A percentile compares a stretch with the other conserved stretches of the same genome.
These are phyloP conservation scores for Aspergillus cavernicola DNA, from an alignment of 495 filamentous ascomycete genomes.

Conservation along the genomic window DNA sequence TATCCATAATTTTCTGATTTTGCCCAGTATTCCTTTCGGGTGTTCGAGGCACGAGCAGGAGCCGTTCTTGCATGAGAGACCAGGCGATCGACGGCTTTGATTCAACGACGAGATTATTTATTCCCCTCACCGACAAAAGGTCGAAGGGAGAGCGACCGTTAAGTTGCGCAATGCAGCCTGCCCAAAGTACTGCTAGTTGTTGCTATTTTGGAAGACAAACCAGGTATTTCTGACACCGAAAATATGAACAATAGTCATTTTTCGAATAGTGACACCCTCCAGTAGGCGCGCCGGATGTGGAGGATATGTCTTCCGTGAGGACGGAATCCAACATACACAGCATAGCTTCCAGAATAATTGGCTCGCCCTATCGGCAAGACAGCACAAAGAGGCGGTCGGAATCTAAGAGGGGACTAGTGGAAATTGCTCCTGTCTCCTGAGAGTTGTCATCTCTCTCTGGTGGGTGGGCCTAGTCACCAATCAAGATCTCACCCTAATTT, in stretches of 20 bases:
- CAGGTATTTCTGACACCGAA: slow-evolving; percentile 9
- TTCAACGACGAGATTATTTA: slow-evolving; percentile 11
- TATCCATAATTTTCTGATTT: neutral
- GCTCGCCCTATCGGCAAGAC: slow-evolving; percentile 15
- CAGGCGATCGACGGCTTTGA: slow-evolving; percentile 34
- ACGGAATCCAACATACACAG: slow-evolving; percentile 9
- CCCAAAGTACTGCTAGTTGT: slow-evolving; percentile 6
- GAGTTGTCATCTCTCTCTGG: neutral
- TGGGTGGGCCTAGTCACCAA: neutral
- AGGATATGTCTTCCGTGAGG: slow-evolving; percentile 10
- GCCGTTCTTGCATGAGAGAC: slow-evolving; percentile 25
- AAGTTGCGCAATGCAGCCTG: slow-evolving; percentile 13
- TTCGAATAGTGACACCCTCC: slow-evolving; percentile 10
- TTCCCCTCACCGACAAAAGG: slow-evolving; percentile 36
- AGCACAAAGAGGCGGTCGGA: slow-evolving; percentile 12
- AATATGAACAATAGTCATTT: slow-evolving; percentile 12
- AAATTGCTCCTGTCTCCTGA: neutral
- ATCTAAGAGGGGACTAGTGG: slow-evolving; percentile 4
- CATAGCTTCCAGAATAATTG: slow-evolving; percentile 28
- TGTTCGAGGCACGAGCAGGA: slow-evolving; percentile 28
- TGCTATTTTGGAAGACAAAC: slow-evolving; percentile 4
- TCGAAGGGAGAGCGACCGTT: slow-evolving; percentile 1
- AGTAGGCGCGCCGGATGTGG: slow-evolving; percentile 10
- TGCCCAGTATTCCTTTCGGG: slow-evolving; percentile 7
- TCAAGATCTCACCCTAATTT: neutral